phyloP scores from a whole-genome alignment of 2,329 filamentous ascomycete genomes.

The Aspergillus thermomutatus region DNA sequence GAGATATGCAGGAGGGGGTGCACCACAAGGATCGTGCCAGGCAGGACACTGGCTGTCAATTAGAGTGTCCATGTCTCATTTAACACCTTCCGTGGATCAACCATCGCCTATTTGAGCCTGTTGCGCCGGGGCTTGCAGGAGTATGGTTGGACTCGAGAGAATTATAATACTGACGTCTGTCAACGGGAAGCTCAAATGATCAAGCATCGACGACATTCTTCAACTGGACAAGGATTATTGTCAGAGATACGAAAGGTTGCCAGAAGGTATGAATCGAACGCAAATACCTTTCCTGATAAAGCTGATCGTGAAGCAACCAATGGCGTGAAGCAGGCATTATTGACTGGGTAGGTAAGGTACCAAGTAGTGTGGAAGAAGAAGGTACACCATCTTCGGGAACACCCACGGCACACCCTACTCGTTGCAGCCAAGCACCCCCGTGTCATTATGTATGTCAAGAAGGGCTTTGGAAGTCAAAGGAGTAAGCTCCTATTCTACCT shows the following conservation, averaged over 20 bases:
- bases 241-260: not conserved
- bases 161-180: slow-evolving; percentile 23
- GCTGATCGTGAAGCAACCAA: no score
- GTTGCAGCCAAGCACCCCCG: no score
- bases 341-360: no score
- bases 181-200: slow-evolving; percentile 20
- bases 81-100: slow-evolving; percentile 11
- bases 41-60: not conserved
- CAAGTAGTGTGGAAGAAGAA: no score
- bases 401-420: no score
- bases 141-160: not conserved
- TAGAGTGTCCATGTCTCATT: not conserved
- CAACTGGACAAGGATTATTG: not conserved
- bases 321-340: no score
- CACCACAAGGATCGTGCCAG: not conserved
- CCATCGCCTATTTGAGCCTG: slow-evolving; percentile 7
- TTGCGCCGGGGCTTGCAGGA: not conserved
- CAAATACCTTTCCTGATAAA: no score
- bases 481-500: not conserved
- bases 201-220: not conserved
- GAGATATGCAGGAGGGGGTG: not conserved
- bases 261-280: not conserved
- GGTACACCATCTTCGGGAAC: no score
- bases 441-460: not conserved
- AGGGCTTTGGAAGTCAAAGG: not conserved